Conservation (phyloP, 345 rosid genomes). For the Passiflora organensis region DNA sequence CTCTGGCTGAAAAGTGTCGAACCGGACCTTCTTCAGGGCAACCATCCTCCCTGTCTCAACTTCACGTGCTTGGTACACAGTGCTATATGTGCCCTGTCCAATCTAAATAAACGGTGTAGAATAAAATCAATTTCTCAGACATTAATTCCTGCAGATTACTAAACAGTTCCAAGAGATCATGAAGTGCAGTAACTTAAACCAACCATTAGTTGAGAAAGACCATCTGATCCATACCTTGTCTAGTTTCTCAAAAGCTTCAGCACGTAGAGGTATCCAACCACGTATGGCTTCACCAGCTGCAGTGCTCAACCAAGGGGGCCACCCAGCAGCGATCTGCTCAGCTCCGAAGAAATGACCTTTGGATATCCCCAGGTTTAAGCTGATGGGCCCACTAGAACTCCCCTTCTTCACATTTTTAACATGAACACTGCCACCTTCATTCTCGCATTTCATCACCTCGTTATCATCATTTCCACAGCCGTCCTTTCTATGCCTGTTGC, state of each 20-base stretch:
- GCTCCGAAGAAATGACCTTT: constrained; percentile 29
- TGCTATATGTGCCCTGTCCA: constrained; percentile 91
- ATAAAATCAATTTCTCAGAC: constrained; percentile 3
- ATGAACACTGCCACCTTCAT: constrained; percentile 7
- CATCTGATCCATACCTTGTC: constrained; percentile 47
- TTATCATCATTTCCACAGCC: neutral
- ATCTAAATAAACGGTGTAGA: constrained; percentile 35
- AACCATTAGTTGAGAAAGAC: neutral
- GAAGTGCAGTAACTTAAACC: neutral
- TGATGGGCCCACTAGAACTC: constrained; percentile 24
- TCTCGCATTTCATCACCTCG: constrained; percentile 25
- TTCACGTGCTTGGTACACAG: constrained; percentile 68
- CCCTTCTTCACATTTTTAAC: constrained; percentile 27
- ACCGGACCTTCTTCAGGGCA: constrained; percentile 73
- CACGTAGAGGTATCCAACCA: constrained; percentile 67
- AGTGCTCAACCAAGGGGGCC: constrained; percentile 75
- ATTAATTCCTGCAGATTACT: neutral
- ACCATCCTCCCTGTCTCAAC: constrained; percentile 61
- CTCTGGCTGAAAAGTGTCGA: constrained; percentile 65
- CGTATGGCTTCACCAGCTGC: constrained; percentile 62
- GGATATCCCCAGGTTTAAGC: constrained; percentile 36
- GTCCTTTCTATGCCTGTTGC: neutral
- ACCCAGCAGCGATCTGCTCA: constrained; percentile 66
- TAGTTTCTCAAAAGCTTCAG: constrained; percentile 67
- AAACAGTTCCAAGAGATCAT: too few species aligned